phyloP scores from a whole-genome alignment of 2,329 filamentous ascomycete species.

The Fonsecaea monophora region DNA sequence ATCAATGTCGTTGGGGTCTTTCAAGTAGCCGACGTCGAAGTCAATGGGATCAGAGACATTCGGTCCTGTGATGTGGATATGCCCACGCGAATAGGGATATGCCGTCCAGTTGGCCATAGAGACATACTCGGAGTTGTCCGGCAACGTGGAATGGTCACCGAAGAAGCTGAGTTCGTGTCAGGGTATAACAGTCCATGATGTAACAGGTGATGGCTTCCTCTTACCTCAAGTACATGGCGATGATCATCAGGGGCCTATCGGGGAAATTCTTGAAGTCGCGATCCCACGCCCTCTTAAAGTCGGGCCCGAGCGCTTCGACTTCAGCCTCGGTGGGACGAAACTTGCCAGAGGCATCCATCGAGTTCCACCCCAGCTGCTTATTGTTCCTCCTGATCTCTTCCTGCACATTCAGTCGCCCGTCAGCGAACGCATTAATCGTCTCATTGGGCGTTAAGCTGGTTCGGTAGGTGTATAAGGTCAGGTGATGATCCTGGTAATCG shows the following conservation, averaged over 20 bases:
- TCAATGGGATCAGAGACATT: slow-evolving; percentile 49
- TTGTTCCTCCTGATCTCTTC: slow-evolving; percentile 33
- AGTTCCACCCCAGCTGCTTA: slow-evolving; percentile 63
- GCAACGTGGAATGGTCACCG: slow-evolving; percentile 28
- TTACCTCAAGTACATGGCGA: slow-evolving; percentile 33
- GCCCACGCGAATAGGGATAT: slow-evolving; percentile 68
- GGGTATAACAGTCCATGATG: neutral
- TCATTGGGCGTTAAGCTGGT: slow-evolving; percentile 54
- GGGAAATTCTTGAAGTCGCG: slow-evolving; percentile 57
- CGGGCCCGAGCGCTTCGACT: slow-evolving; percentile 59
- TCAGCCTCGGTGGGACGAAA: slow-evolving; percentile 62
- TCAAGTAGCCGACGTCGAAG: slow-evolving; percentile 65
- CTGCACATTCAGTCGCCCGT: slow-evolving; percentile 55
- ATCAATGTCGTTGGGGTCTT: slow-evolving; percentile 62
- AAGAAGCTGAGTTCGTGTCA: slow-evolving; percentile 8
- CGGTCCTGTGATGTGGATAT: slow-evolving; percentile 63
- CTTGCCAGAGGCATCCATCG: slow-evolving; percentile 63
- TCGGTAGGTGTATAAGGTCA: slow-evolving; percentile 62
- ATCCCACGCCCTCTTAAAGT: slow-evolving; percentile 63
- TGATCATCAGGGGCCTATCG: slow-evolving; percentile 49
- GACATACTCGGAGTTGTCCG: slow-evolving; percentile 58
- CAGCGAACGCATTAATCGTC: slow-evolving; percentile 62
- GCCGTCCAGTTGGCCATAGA: slow-evolving; percentile 61
- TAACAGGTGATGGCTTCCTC: neutral
- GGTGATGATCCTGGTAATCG: slow-evolving; percentile 62